A percentile compares a stretch with the other conserved stretches of the same genome.
phyloP scores from a whole-genome alignment of 345 rosid genomes.

The Acer saccharum region DNA sequence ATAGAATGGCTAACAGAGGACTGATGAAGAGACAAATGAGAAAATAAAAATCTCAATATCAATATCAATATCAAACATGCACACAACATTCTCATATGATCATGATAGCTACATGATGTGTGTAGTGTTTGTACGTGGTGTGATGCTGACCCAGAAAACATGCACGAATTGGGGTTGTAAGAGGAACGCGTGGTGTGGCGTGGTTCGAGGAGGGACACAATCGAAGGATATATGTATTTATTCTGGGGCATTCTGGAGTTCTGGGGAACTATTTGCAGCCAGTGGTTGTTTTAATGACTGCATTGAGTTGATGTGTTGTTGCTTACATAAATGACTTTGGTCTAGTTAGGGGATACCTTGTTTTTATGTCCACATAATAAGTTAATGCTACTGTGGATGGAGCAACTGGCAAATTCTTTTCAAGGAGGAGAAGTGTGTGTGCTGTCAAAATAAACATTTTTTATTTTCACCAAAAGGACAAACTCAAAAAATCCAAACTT shows the following conservation, averaged over 20 bases:
- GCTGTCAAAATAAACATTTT: too few relatives aligned
- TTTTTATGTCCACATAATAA: neutral
- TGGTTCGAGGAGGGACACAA: neutral
- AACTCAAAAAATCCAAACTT: slow-evolving; percentile 8
- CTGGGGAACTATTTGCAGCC: slow-evolving; percentile 10
- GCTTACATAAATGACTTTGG: slow-evolving; percentile 4
- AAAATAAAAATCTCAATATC: neutral
- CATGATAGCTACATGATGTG: neutral
- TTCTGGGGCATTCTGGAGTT: neutral
- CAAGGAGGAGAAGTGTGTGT: too few relatives aligned
- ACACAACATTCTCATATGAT: neutral
- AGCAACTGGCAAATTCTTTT: too few relatives aligned
- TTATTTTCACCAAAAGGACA: too few relatives aligned
- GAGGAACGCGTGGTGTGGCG: slow-evolving; percentile 7
- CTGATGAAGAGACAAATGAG: neutral
- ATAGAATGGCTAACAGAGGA: neutral
- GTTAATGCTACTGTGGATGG: neutral
- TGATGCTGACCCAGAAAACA: neutral
- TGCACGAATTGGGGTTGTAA: neutral
- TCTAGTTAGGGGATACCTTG: neutral
- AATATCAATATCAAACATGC: neutral
- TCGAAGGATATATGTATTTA: neutral
- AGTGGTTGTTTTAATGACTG: neutral
- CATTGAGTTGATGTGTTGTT: neutral
- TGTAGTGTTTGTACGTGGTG: neutral